A percentile compares a stretch with the other conserved stretches of the same genome.
Evolutionary conservation across 2,329 filamentous ascomycete species (phyloP).

Genomic region (Colletotrichum viniferum): DNA sequence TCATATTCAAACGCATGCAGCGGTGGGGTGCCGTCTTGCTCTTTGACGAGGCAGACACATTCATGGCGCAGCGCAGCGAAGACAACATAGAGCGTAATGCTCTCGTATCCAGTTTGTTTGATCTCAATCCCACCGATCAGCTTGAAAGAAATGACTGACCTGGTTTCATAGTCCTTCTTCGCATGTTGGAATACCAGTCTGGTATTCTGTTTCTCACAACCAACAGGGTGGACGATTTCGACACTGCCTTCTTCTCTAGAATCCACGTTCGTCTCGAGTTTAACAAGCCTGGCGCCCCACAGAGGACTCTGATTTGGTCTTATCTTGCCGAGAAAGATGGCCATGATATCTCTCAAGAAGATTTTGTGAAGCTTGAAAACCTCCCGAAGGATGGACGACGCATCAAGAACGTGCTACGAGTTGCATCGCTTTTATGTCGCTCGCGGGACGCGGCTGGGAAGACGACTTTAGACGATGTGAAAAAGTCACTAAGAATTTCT

Average conservation of each 20-base stretch:
- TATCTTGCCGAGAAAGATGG: background rate
- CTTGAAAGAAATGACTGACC: background rate
- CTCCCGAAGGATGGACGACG: background rate
- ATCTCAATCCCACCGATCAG: background rate
- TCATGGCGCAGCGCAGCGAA: background rate
- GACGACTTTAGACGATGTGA: background rate
- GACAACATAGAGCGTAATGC: background rate
- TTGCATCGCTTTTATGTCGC: background rate
- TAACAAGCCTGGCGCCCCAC: accelerated
- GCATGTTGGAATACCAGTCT: background rate
- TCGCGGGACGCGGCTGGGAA: background rate
- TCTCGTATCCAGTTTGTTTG: background rate
- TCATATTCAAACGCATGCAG: background rate
- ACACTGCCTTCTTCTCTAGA: background rate
- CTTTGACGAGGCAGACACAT: background rate
- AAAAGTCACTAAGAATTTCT: background rate
- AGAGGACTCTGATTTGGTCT: background rate
- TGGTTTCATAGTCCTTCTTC: background rate
- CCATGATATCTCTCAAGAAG: background rate
- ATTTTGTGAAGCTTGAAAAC: background rate
- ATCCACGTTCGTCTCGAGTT: background rate
- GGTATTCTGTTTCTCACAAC: background rate
- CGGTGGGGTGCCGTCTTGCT: background rate
- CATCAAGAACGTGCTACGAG: background rate
- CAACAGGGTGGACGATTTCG: background rate